Base-by-base conservation (phyloP, 805 yeast genomes). In the Maudiozyma serrabonitensis region DNA sequence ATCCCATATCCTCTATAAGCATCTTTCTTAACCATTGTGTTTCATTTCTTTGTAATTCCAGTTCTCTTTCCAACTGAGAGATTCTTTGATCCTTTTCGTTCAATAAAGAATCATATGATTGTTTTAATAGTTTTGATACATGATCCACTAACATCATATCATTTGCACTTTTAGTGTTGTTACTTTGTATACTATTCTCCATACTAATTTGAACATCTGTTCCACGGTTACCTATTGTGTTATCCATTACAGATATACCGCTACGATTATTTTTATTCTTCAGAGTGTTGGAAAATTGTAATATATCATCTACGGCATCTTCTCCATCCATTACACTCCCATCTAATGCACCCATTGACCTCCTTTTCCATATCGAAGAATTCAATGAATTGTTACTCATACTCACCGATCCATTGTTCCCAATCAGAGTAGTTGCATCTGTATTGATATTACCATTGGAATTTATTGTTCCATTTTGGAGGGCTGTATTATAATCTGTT, bases 1-100 rank as follows among this genome's bases (percentile, higher is more conserved):
- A 61, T 4, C 67, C 68, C 67, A 66, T 60, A 46, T 66, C 69
- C 48, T 66, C 69, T 37, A 64, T 62, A 25, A 66, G 51, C 66
- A 66, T 61, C 47, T 66, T 66, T 42, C 67, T 59, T 39, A 66
- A 49, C 69, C 69, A 66, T 40, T 57, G 59, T 1, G 66, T 63
- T 46, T 66, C 69, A 50, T 61, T 64, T 46, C 67, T 55, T 52
- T 64, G 67, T 43, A 59, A 46, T 46, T 64, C 68, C 12, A 66
- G 48, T 41, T 64, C 68, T 45, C 61, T 48, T 43, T 66, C 68
- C 28, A 66, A 50, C 35, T 59, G 63, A 32, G 46, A 41, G 25
- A 66, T 64, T 41, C 67, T 47, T 45, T 55, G 59, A 46, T 64
- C 67, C 51, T 66, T 66, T 43, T 66, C 69, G 8, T 53, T 51